Percentiles rank a stretch among this genome's conserved stretches.
phyloP scores from a whole-genome alignment of 2,329 filamentous ascomycete species.

The Bipolaris zeicola region DNA sequence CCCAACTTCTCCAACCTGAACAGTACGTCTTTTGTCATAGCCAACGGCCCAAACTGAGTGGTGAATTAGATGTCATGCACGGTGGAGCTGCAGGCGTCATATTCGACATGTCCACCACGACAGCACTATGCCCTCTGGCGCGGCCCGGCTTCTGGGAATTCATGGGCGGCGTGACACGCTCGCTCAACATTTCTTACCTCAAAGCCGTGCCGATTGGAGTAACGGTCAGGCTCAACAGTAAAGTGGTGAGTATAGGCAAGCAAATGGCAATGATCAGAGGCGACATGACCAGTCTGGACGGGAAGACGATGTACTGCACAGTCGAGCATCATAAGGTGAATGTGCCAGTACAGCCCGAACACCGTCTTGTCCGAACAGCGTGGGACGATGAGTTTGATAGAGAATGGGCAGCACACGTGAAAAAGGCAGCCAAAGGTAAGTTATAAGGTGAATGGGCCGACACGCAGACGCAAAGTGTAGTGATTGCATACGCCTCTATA shows the following conservation, averaged over 20 bases:
- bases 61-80: conserved; percentile 47
- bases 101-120: conserved; percentile 54
- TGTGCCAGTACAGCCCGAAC: conserved; percentile 49
- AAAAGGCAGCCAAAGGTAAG: conserved; percentile 23
- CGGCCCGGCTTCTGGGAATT: conserved; percentile 60
- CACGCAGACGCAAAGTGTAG: neutral
- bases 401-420: conserved; percentile 26
- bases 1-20: conserved; percentile 49
- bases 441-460: conserved; percentile 12
- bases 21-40: conserved; percentile 24
- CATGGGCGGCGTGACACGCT: conserved; percentile 57
- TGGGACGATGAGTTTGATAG: conserved; percentile 55
- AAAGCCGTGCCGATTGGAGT: conserved; percentile 56
- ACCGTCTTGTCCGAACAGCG: conserved; percentile 47
- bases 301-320: conserved; percentile 55
- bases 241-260: conserved; percentile 54
- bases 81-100: conserved; percentile 49
- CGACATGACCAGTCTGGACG: conserved; percentile 57
- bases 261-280: conserved; percentile 60
- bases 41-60: conserved; percentile 3
- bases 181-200: conserved; percentile 59
- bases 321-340: conserved; percentile 61
- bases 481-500: neutral
- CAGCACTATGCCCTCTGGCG: conserved; percentile 56
- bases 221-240: conserved; percentile 51